These are phyloP conservation scores for Pontederia crassipes DNA, from an alignment of 176 grass and related monocot genomes.

Conservation along the genomic window DNA sequence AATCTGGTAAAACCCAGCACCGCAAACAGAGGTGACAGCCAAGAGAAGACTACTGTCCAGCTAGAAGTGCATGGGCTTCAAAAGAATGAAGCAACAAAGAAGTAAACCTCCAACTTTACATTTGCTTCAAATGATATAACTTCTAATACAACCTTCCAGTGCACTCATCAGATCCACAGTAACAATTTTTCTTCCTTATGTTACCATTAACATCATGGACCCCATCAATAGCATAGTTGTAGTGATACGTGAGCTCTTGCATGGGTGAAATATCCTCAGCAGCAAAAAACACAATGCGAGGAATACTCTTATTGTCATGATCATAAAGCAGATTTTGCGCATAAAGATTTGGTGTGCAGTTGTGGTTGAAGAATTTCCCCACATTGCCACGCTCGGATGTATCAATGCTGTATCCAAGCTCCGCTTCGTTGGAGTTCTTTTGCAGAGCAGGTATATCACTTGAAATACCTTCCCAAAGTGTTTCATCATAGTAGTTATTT, in stretches of 20 bases:
- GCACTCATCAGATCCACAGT: slow-evolving; percentile 52
- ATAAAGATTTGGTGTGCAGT: slow-evolving; percentile 66
- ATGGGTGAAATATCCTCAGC: slow-evolving; percentile 47
- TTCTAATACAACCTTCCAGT: slow-evolving; percentile 64
- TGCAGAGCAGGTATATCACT: slow-evolving; percentile 57
- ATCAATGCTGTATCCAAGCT: slow-evolving; percentile 49
- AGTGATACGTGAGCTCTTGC: slow-evolving; percentile 61
- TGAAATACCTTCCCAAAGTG: slow-evolving; percentile 23
- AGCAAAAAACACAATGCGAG: slow-evolving; percentile 72
- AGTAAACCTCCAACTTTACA: too few relatives aligned
- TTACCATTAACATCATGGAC: slow-evolving; percentile 72
- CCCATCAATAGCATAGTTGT: slow-evolving; percentile 69
- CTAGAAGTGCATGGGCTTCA: too few relatives aligned
- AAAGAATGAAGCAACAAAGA: too few relatives aligned
- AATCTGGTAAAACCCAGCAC: too few relatives aligned
- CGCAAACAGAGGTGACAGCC: too few relatives aligned
- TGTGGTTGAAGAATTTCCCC: slow-evolving; percentile 70
- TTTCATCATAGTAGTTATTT: too few relatives aligned
- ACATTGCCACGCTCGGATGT: slow-evolving; percentile 56
- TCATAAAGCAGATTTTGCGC: slow-evolving; percentile 75
- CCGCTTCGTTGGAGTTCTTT: slow-evolving; percentile 27
- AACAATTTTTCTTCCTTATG: slow-evolving; percentile 69
- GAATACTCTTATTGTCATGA: slow-evolving; percentile 48
- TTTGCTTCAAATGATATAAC: too few relatives aligned
- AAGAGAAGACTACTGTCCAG: too few relatives aligned